Base-by-base conservation (phyloP, 345 rosid genomes). In the Dimocarpus longan region DNA sequence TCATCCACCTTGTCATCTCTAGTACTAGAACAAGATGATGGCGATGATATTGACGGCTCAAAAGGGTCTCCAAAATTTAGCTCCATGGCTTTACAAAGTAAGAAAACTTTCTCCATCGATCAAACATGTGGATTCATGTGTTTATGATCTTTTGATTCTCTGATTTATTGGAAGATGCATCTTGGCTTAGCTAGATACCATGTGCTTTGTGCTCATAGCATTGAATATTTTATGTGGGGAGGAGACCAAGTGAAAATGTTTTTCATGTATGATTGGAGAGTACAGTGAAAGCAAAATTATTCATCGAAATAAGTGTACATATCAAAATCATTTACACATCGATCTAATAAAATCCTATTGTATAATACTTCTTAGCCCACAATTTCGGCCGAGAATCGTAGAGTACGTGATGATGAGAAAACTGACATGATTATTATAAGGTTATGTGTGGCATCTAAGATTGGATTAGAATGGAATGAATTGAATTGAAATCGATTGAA, bases 91-190 rank as follows among this genome's bases (percentile, higher is more conserved):
- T 40, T 67, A 73, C 73, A 22, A 16, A 57, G 40, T 16, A 40
- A 68, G 40, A 10, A 39, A 48, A 28, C n/a, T 54, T 52, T 52
- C 46, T 44, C 71, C 24, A 46, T 18, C 39, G 37, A 32, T 32
- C 37, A 32, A 32, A 85, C 85, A 85, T 77, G 83, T 84, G 73
- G 81, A 81, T 79, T 73, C 70, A 67, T 85, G 74, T 78, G 71
- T 75, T 77, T 83, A 72, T 79, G 50, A 15, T 42, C 59, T 59
- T 76, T 68, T 57, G 63, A 54, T 40, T 78, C 1, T 70, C 48
- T 82, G 28, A 52, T 70, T 26, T 50, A 18, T 24, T 40, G 43
- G 54, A 42, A 43, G 54, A 66, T 40, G 21, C 22, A 54, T 9
- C 18, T 6, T 22, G 43, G 71, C 24, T 28, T 68, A n/a, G 43